A percentile compares a stretch with the other conserved stretches of the same genome.
phyloP scores from a whole-genome alignment of 139 green algal genomes.

The Haematococcus lacustris region DNA sequence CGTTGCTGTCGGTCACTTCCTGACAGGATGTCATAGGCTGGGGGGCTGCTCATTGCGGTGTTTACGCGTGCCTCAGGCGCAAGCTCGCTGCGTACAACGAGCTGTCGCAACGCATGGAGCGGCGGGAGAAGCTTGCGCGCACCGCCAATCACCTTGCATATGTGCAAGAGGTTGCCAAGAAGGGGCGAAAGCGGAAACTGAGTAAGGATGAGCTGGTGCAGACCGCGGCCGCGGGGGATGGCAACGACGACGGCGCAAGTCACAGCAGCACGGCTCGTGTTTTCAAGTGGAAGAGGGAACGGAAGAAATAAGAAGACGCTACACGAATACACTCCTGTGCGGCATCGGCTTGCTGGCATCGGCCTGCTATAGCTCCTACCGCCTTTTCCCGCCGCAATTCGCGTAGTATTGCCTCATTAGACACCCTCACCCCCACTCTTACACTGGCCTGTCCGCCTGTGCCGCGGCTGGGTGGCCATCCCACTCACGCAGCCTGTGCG shows the following conservation, averaged over 20 bases:
- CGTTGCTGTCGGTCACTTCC: background rate
- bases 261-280: slow-evolving; percentile 13
- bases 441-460: no score
- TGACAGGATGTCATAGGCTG: background rate
- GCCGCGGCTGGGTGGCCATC: no score
- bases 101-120: slow-evolving; percentile 63
- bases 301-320: slow-evolving; percentile 38
- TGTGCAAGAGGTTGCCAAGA: slow-evolving; percentile 14
- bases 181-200: slow-evolving; percentile 74
- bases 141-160: slow-evolving; percentile 51
- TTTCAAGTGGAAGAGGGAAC: slow-evolving; percentile 61
- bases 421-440: no score
- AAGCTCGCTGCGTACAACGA: slow-evolving; percentile 67
- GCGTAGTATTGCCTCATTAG: no score
- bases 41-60: background rate
- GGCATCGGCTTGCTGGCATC: no score
- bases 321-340: no score
- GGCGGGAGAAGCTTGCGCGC: slow-evolving; percentile 47
- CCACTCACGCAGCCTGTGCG: no score
- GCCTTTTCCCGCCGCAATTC: no score
- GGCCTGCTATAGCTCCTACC: no score
- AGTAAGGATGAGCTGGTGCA: slow-evolving; percentile 24
- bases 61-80: slow-evolving; percentile 32
- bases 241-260: slow-evolving; percentile 1
- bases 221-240: slow-evolving; percentile 5